Evolutionary conservation across 2,329 filamentous ascomycete species (phyloP).

Genomic region (Fusarium mangiferae): DNA sequence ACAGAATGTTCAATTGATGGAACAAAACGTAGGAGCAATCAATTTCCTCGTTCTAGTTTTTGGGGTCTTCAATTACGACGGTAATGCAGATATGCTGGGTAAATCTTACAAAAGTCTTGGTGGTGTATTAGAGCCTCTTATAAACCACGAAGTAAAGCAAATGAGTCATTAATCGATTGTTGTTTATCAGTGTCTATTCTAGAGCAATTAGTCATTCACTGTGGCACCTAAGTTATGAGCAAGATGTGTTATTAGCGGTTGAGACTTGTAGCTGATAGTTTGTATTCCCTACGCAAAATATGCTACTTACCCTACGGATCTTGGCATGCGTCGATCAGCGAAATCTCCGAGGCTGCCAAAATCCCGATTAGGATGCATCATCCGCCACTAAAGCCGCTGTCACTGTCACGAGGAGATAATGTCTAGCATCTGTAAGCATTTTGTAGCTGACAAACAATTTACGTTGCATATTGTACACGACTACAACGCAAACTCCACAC

Average conservation of each 20-base stretch:
- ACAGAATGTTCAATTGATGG: too few relatives aligned
- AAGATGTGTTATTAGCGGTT: neutral
- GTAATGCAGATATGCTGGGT: too few relatives aligned
- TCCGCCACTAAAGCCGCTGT: neutral
- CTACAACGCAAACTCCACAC: neutral
- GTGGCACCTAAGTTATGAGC: neutral
- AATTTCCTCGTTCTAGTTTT: too few relatives aligned
- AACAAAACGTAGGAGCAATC: too few relatives aligned
- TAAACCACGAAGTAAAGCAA: neutral
- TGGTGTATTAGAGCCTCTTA: neutral
- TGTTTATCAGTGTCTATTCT: neutral
- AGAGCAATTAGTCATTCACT: too few relatives aligned
- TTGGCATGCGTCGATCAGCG: neutral
- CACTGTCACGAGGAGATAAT: too few relatives aligned
- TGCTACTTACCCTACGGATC: neutral
- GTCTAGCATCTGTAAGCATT: neutral
- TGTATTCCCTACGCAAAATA: too few relatives aligned
- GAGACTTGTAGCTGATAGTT: neutral
- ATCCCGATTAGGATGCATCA: neutral
- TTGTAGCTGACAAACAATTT: neutral
- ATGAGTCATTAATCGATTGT: neutral
- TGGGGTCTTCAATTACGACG: too few relatives aligned
- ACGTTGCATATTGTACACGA: neutral
- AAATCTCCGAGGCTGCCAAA: neutral
- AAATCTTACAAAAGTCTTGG: neutral